Conservation (phyloP, 208 protist species). For the Acanthamoeba polyphaga region DNA sequence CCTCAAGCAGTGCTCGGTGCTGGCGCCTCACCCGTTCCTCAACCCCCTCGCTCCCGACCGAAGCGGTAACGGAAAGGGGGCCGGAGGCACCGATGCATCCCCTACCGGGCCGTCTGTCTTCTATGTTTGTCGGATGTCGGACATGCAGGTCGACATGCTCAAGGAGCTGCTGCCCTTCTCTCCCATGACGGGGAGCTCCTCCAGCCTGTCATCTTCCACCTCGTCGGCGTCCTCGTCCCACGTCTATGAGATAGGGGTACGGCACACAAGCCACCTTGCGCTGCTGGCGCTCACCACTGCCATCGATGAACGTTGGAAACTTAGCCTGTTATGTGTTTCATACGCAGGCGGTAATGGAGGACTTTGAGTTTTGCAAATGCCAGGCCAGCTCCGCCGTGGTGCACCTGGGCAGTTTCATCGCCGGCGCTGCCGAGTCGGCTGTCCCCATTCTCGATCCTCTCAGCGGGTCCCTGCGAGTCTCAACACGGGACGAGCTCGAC, state of each 20-base stretch:
- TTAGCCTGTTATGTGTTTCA: background rate
- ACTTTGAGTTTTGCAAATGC: slow-evolving; percentile 21
- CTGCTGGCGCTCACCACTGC: no score
- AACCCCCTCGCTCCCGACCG: background rate
- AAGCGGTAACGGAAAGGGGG: background rate
- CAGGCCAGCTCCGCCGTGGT: background rate
- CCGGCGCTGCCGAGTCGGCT: background rate
- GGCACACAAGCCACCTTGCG: background rate
- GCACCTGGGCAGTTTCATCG: background rate
- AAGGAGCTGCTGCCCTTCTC: background rate
- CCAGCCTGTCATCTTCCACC: background rate
- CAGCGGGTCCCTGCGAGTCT: background rate
- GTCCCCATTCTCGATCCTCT: slow-evolving; percentile 13
- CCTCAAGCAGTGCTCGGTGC: background rate
- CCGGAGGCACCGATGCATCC: background rate
- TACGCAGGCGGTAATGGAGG: background rate
- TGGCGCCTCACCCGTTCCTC: background rate
- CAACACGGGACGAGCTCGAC: background rate
- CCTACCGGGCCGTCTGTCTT: background rate
- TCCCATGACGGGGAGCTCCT: background rate
- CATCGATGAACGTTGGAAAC: background rate
- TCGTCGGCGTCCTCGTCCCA: background rate
- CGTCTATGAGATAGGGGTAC: background rate
- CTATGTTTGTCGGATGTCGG: background rate
- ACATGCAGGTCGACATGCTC: background rate